Conservation (phyloP, 371 early-diverging fungal species). For the Rhizopus sp. region DNA sequence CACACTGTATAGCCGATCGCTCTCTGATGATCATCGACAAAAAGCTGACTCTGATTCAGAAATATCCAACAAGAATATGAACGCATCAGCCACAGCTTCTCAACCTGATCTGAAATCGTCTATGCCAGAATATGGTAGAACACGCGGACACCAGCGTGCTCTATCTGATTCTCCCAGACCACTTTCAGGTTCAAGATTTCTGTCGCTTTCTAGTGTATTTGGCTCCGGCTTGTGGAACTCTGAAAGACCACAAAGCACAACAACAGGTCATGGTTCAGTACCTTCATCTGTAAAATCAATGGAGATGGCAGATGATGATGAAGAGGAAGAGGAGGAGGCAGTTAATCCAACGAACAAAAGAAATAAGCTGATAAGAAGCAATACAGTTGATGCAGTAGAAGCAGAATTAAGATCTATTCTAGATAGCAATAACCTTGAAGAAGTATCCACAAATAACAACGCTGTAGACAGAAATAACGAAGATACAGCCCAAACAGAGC, state of each 20-base stretch:
- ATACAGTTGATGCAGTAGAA: constrained; percentile 63
- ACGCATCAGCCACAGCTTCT: not conserved
- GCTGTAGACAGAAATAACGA: not conserved
- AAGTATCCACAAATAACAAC: constrained; percentile 4
- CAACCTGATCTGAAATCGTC: not conserved
- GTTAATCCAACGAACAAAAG: constrained; percentile 5
- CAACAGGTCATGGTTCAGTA: constrained; percentile 10
- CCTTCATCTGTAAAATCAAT: constrained; percentile 26
- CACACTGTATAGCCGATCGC: constrained; percentile 10
- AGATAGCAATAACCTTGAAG: constrained; percentile 32
- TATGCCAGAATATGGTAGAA: constrained; percentile 4
- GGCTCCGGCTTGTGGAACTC: constrained; percentile 21
- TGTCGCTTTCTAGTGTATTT: constrained; percentile 36
- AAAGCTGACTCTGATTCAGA: constrained; percentile 15
- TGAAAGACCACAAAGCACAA: constrained; percentile 8
- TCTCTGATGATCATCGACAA: not conserved
- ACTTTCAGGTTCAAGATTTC: constrained; percentile 15
- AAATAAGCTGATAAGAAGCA: constrained; percentile 30
- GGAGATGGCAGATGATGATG: constrained; percentile 25
- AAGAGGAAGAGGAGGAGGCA: constrained; percentile 16
- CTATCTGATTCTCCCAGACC: constrained; percentile 27
- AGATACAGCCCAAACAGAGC: not conserved
- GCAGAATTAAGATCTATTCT: constrained; percentile 63
- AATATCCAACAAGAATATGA: not conserved
- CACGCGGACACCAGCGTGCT: constrained; percentile 33